Evolutionary conservation across 208 protist genomes (phyloP).

Genomic region (Trichomonas gallinae): DNA sequence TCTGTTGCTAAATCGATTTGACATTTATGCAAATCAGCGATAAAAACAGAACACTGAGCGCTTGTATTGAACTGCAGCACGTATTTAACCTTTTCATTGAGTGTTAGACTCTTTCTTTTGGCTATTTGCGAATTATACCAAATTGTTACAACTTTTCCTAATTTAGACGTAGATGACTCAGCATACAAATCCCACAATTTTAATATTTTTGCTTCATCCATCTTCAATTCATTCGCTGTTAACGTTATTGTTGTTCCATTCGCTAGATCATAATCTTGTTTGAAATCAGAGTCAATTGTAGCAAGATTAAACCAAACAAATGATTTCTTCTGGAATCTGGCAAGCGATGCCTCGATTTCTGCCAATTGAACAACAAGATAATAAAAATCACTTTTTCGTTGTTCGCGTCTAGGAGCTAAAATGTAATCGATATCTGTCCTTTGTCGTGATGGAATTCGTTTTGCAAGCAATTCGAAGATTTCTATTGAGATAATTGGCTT

Average conservation of each 20-base stretch:
- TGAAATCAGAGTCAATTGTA: not conserved
- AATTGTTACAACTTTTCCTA: not conserved
- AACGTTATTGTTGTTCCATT: not conserved
- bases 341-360: not conserved
- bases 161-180: not conserved
- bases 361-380: not conserved
- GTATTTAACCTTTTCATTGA: not conserved
- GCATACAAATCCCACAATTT: not conserved
- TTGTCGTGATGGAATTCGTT: not conserved
- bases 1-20: not conserved
- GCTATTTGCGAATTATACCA: not conserved
- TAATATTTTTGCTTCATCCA: not conserved
- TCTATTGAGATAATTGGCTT: not conserved
- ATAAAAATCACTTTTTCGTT: not conserved
- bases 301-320: not conserved
- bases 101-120: not conserved
- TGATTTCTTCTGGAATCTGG: not conserved
- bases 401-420: not conserved
- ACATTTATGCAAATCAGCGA: not conserved
- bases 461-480: not conserved
- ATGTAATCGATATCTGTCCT: not conserved
- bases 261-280: not conserved
- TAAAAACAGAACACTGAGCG: not conserved
- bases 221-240: not conserved
- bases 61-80: not conserved